phyloP scores from a whole-genome alignment of 176 grass and related monocot genomes.

The Chrysopogon serrulatus region DNA sequence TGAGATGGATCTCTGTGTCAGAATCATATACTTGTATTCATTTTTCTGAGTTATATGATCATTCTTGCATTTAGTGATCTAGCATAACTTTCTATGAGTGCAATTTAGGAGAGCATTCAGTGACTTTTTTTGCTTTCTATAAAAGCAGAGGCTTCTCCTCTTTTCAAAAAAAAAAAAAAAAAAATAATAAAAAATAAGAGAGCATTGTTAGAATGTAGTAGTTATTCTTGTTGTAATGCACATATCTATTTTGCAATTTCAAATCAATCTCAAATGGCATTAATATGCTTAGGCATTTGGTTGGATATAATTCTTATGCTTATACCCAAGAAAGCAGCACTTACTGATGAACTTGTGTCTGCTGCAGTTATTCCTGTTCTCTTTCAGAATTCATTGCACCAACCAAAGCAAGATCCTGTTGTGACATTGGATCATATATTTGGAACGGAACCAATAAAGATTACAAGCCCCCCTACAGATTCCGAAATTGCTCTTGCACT shows the following conservation, averaged over 20 bases:
- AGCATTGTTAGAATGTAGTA: not conserved
- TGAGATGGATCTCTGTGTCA: not conserved
- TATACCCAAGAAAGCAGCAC: constrained; percentile 4
- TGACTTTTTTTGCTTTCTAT: too few relatives aligned
- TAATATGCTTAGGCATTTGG: not conserved
- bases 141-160: too few relatives aligned
- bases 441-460: constrained; percentile 75
- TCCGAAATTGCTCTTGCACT: constrained; percentile 93
- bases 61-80: not conserved
- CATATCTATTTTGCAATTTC: not conserved
- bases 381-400: constrained; percentile 91
- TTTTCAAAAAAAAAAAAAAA: too few relatives aligned
- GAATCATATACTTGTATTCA: not conserved
- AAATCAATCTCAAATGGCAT: not conserved
- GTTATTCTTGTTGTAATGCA: not conserved
- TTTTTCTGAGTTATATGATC: not conserved
- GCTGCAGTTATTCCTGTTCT: constrained; percentile 93
- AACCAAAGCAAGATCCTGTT: constrained; percentile 60
- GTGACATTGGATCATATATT: constrained; percentile 74
- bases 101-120: not conserved
- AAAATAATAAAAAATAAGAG: too few relatives aligned
- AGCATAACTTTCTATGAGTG: not conserved
- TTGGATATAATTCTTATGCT: not conserved
- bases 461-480: constrained; percentile 74
- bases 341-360: constrained; percentile 59